These are phyloP conservation scores for Cryptomeria japonica DNA, from an alignment of 75 land plant species.

Conservation along the genomic window DNA sequence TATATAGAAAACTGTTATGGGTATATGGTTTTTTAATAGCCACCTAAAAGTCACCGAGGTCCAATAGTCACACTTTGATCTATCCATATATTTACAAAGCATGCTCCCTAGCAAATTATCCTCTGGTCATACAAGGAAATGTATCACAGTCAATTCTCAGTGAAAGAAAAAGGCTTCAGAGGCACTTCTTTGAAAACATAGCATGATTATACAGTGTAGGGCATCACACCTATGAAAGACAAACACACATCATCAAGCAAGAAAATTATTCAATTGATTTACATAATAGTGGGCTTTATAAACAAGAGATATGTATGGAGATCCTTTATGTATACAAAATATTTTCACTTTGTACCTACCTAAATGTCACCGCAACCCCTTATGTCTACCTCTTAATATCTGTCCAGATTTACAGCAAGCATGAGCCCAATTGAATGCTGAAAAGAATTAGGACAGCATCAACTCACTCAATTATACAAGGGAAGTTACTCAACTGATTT, in stretches of 20 bases:
- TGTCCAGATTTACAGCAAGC: conserved; percentile 34
- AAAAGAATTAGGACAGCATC: conserved; percentile 33
- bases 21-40: too few relatives aligned
- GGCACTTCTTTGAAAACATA: not conserved
- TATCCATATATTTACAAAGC: too few relatives aligned
- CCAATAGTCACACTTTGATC: too few relatives aligned
- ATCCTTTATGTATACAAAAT: not conserved
- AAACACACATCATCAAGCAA: not conserved
- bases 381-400: conserved; percentile 1
- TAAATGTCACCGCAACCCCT: not conserved
- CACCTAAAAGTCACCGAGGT: too few relatives aligned
- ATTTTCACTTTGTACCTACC: not conserved
- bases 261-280: not conserved
- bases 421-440: conserved; percentile 26
- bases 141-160: not conserved
- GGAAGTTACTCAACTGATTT: not conserved
- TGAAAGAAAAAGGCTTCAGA: not conserved
- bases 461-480: not conserved
- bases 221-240: not conserved
- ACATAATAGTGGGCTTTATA: not conserved
- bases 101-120: not conserved
- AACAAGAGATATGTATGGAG: not conserved
- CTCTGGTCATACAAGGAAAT: not conserved
- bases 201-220: not conserved
- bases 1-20: too few relatives aligned